Conservation (phyloP, 192 early-diverging fungal species). For the Coemansia asiatica region DNA sequence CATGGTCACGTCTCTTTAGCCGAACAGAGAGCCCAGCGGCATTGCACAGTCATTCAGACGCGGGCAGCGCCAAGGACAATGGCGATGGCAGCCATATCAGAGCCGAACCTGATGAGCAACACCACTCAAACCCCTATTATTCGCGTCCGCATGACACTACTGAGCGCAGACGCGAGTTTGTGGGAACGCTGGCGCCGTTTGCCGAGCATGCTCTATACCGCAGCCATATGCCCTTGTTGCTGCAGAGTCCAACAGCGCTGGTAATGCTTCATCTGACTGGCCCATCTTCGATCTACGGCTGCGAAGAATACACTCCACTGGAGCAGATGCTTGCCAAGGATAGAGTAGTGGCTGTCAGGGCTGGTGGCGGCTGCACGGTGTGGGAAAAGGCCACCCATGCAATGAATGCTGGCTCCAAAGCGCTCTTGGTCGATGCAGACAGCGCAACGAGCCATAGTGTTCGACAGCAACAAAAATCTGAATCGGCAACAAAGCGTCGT, state of each 20-base stretch:
- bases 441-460: background rate
- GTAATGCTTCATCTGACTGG: slow-evolving; percentile 32
- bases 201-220: slow-evolving; percentile 42
- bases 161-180: slow-evolving; percentile 27
- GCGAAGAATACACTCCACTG: slow-evolving; percentile 39
- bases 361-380: slow-evolving; percentile 37
- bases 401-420: slow-evolving; percentile 38
- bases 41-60: background rate
- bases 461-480: background rate
- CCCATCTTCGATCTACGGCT: slow-evolving; percentile 37
- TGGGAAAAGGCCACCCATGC: slow-evolving; percentile 47
- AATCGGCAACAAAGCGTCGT: background rate
- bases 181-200: slow-evolving; percentile 39
- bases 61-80: background rate
- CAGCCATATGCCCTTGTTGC: slow-evolving; percentile 12
- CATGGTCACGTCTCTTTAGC: slow-evolving; percentile 3
- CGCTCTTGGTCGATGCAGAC: slow-evolving; percentile 31
- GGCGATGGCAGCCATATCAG: background rate
- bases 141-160: slow-evolving; percentile 3
- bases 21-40: background rate
- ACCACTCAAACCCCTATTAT: background rate
- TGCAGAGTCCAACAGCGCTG: slow-evolving; percentile 26
- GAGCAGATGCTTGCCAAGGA: slow-evolving; percentile 26
- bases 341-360: slow-evolving; percentile 37
- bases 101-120: slow-evolving; percentile 6